A percentile compares a stretch with the other conserved stretches of the same genome.
phyloP scores from a whole-genome alignment of 139 green algal genomes.

The Raphidocelis subcapitata region DNA sequence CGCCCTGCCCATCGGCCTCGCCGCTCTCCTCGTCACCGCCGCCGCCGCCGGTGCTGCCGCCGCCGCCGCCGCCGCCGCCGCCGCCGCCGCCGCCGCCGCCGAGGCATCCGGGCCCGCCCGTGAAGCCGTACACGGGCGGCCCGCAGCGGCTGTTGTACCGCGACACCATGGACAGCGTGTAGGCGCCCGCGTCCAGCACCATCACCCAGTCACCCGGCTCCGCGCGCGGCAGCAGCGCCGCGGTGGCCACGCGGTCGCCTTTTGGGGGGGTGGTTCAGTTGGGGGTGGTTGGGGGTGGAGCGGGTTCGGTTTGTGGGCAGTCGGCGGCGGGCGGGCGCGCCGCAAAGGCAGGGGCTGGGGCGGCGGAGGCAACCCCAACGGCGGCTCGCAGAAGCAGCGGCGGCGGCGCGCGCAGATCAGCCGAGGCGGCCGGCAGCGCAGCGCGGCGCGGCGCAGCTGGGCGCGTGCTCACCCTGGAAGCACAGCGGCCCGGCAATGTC shows the following conservation, averaged over 20 bases:
- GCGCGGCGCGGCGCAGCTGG: too few species aligned
- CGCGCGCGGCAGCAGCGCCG: constrained; percentile 18
- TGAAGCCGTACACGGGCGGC: constrained; percentile 32
- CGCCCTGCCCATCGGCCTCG: background rate
- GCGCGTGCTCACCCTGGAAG: constrained; percentile 37
- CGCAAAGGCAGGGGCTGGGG: too few species aligned
- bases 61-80: background rate
- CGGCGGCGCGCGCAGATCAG: too few species aligned
- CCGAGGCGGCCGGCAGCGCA: too few species aligned
- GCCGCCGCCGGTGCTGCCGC: background rate
- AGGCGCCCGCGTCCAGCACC: constrained; percentile 35
- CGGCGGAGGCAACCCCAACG: too few species aligned
- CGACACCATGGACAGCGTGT: constrained; percentile 43
- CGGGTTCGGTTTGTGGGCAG: too few species aligned
- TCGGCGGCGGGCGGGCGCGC: too few species aligned
- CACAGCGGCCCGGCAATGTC: constrained; percentile 44
- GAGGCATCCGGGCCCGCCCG: background rate
- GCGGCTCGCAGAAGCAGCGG: too few species aligned
- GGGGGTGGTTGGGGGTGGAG: too few species aligned
- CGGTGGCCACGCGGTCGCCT: constrained; percentile 22
- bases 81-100: background rate
- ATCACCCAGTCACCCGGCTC: constrained; percentile 33
- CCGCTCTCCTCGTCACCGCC: background rate
- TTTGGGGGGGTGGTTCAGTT: too few species aligned
- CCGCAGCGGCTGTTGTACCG: constrained; percentile 42